Base-by-base conservation (phyloP, 1,284 basidiomycete genomes). In the Microbotryum silenes-acaulis region DNA sequence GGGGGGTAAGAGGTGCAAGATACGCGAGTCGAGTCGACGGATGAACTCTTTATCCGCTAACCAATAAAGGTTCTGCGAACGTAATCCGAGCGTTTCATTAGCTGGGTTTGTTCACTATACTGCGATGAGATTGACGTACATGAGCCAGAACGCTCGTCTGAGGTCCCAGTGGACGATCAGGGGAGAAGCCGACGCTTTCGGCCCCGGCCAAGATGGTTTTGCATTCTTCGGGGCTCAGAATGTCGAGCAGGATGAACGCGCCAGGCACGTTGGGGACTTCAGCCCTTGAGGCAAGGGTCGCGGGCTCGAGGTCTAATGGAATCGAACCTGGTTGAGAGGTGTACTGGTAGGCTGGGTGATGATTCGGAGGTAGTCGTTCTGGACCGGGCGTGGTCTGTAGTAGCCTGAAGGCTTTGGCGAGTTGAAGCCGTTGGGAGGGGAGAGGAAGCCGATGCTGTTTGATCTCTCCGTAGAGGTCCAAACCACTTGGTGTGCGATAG, bases 41-140 rank as follows among this genome's bases (percentile, higher is more conserved):
- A 80, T 74, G 68, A 83, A 80, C 10, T 70, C 64, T 10, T 72
- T 57, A 65, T 82, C 81, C 3, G 81, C 80, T 21, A 83, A 75
- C 80, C 81, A 82, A 56, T 82, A 79, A 60, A 83, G 75, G 71
- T 82, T 82, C 67, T 80, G 79, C 0, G 80, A 79, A 4, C 81
- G 7, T 75, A 10, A 76, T 75, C 72, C 72, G 57, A 5, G 25
- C 25, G 25, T 4, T 18, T 42, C 9, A 42, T 42, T 18, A 18
- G 37, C 42, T n/a, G 27, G 18, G 4, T 25, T 18, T 25, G 18
- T 31, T 31, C 31, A 42, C 37, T 5, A 12, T 42, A 18, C 37
- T 42, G 5, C 14, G 12, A 42, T 42, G 12, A 18, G 37, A 27
- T 7, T 31, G 37, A 69, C 73, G 55, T 50, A 80, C 77, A 27